Percentiles rank a stretch among this genome's conserved stretches.
phyloP scores from a whole-genome alignment of 148 eudicot species.

The Cornus suecica region DNA sequence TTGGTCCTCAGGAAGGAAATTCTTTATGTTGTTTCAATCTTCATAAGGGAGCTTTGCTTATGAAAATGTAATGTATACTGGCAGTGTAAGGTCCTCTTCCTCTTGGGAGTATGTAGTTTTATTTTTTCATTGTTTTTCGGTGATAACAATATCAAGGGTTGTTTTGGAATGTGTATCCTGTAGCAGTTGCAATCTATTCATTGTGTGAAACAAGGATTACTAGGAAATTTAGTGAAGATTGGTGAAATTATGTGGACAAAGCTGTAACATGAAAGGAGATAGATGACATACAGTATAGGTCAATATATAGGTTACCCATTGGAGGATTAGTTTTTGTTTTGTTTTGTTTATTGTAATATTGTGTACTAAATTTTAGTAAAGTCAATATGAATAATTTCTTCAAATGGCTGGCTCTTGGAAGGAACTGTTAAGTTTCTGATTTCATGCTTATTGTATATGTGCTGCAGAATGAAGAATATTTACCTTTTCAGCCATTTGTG shows the following conservation, averaged over 20 bases:
- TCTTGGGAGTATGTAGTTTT: conserved; percentile 4
- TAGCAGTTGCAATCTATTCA: conserved; percentile 15
- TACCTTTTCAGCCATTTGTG: neutral
- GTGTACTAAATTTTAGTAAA: conserved; percentile 4
- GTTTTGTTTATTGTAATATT: conserved; percentile 9
- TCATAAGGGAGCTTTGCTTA: conserved; percentile 11
- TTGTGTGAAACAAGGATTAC: conserved; percentile 7
- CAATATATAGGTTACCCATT: conserved; percentile 10
- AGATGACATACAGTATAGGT: conserved; percentile 12
- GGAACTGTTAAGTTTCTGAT: neutral
- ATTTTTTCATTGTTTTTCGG: conserved; percentile 3
- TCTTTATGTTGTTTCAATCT: conserved; percentile 9
- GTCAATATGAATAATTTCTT: neutral
- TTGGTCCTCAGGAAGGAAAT: conserved; percentile 5
- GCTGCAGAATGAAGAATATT: neutral
- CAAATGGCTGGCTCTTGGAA: neutral
- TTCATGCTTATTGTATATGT: neutral
- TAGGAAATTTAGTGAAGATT: conserved; percentile 21
- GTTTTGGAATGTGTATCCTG: conserved; percentile 12
- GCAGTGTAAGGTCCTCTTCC: conserved; percentile 1
- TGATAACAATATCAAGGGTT: conserved; percentile 7
- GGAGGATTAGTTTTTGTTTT: neutral
- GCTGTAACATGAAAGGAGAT: conserved; percentile 22
- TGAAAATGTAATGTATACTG: conserved; percentile 16
- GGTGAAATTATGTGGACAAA: conserved; percentile 17